phyloP scores from a whole-genome alignment of 371 early-diverging fungal species.

The Mortierella sp. region DNA sequence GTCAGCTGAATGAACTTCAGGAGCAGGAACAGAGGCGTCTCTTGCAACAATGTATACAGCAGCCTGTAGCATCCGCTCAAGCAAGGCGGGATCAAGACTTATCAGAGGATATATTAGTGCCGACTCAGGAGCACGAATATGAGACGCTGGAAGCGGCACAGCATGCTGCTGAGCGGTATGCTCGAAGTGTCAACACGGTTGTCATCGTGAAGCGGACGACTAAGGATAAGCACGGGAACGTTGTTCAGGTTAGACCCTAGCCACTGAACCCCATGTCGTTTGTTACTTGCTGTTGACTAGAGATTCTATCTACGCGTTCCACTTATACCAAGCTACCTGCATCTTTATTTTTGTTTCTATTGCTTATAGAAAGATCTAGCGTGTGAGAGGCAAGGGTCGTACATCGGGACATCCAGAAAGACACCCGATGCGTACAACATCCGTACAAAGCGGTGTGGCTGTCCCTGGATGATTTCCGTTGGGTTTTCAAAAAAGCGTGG shows the following conservation, averaged over 20 bases:
- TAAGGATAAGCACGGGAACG: conserved; percentile 44
- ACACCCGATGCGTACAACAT: conserved; percentile 16
- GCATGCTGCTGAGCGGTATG: conserved; percentile 40
- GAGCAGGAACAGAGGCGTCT: conserved; percentile 20
- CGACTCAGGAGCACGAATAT: conserved; percentile 42
- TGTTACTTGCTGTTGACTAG: too few species aligned
- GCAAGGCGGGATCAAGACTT: conserved; percentile 4
- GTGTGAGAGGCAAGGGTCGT: conserved; percentile 49
- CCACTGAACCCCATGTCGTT: too few species aligned
- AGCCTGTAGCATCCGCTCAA: neutral
- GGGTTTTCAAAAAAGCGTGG: conserved; percentile 54
- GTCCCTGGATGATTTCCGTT: conserved; percentile 55
- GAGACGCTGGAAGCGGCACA: conserved; percentile 41
- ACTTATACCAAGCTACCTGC: too few species aligned
- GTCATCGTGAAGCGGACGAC: conserved; percentile 52
- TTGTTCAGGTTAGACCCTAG: conserved; percentile 33
- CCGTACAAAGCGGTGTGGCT: conserved; percentile 51
- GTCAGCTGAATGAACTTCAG: conserved; percentile 17
- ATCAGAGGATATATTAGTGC: conserved; percentile 21
- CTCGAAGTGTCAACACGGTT: conserved; percentile 35
- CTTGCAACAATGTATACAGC: conserved; percentile 9
- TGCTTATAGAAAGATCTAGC: conserved; percentile 47
- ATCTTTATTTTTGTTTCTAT: neutral
- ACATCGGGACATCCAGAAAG: conserved; percentile 31
- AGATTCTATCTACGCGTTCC: too few species aligned